phyloP scores from a whole-genome alignment of 176 grass and related monocot species.

The Miscanthus lutarioriparius region DNA sequence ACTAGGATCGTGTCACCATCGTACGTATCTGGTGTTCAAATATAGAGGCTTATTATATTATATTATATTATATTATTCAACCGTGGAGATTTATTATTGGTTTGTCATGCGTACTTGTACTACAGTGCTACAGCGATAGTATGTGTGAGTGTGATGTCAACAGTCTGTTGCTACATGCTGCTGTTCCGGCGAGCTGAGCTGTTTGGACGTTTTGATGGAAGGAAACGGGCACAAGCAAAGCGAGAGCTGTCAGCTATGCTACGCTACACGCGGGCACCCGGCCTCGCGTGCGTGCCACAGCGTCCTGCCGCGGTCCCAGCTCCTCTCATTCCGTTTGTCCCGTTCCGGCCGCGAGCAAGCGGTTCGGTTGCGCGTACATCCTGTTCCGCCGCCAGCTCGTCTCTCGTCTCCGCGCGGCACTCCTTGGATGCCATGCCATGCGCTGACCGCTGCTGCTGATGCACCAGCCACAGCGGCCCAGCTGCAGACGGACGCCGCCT shows the following conservation, averaged over 20 bases:
- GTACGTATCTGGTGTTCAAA: not conserved
- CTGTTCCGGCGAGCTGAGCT: not conserved
- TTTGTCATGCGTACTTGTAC: conserved; percentile 12
- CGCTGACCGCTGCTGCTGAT: not conserved
- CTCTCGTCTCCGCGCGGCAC: not conserved
- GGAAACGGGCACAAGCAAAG: not conserved
- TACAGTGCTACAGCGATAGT: not conserved
- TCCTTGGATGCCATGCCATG: not conserved
- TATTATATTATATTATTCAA: not conserved
- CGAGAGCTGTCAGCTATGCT: not conserved
- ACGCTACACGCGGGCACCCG: not conserved
- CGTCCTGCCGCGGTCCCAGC: not conserved
- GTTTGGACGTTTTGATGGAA: not conserved
- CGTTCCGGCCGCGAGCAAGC: not conserved
- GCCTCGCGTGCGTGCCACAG: not conserved
- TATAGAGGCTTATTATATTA: conserved; percentile 5
- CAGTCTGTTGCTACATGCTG: not conserved
- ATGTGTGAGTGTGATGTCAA: not conserved
- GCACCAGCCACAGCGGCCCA: too few species aligned
- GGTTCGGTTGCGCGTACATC: not conserved
- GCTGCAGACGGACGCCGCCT: not conserved
- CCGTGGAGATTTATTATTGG: conserved; percentile 9
- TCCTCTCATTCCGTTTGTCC: not conserved
- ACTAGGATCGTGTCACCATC: conserved; percentile 6
- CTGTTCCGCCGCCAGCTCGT: not conserved